Percentiles rank a stretch among this genome's conserved stretches.
Evolutionary conservation across 192 early-diverging fungal species (phyloP).

Genomic region (Coemansia sp.): DNA sequence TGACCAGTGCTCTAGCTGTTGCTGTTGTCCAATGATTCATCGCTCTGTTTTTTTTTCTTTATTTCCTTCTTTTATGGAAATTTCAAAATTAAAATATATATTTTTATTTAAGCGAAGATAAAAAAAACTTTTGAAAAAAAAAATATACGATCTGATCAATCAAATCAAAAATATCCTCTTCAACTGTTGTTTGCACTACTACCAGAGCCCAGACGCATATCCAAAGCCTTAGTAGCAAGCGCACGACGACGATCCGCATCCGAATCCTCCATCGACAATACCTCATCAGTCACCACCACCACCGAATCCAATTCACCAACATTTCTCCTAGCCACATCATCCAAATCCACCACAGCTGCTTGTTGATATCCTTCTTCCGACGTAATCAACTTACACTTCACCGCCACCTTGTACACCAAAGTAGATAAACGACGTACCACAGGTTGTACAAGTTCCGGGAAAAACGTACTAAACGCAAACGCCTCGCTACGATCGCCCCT

Average conservation of each 20-base stretch:
- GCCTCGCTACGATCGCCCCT: constrained; percentile 87
- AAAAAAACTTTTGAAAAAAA: no score
- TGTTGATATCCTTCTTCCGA: constrained; percentile 52
- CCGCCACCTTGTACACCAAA: constrained; percentile 27
- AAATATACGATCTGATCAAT: no score
- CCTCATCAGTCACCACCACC: not conserved
- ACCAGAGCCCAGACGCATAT: constrained; percentile 26
- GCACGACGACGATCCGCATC: constrained; percentile 48
- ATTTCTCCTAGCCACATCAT: no score
- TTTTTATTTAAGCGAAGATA: no score
- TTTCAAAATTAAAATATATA: no score
- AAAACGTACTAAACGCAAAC: constrained; percentile 89
- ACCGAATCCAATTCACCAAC: no score
- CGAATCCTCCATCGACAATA: constrained; percentile 3
- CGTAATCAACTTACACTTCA: constrained; percentile 29
- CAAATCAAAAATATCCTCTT: no score
- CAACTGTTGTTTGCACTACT: not conserved
- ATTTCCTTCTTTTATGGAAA: no score
- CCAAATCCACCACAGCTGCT: constrained; percentile 2
- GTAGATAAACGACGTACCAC: constrained; percentile 23
- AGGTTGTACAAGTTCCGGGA: constrained; percentile 68
- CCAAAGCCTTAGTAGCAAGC: constrained; percentile 46
- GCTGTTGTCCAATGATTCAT: no score
- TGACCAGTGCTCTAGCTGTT: not conserved
- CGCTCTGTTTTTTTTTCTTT: no score